Evolutionary conservation across 345 rosid species (phyloP), one percentile per base, ranked within the genome.

Genomic region (Cochlearia excelsa): DNA sequence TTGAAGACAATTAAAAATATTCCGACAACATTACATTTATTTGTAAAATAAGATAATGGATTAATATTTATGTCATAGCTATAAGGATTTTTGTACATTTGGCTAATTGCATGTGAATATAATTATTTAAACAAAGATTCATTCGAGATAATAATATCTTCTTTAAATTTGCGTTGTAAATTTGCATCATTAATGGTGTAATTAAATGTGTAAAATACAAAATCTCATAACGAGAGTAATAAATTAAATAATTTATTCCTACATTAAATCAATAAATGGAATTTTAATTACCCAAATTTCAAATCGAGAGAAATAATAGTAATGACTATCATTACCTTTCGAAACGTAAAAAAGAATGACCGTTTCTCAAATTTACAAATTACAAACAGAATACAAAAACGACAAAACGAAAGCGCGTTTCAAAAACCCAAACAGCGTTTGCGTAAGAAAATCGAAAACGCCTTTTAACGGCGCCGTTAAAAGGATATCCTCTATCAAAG

Each of bases 381-480:
- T n/a, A n/a, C 26, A 51, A 65, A 53, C 45, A 33, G 28, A 64
- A 58, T 39, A 65, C 50, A 44, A 62, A 57, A 50, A 51, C 41
- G 65, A 59, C 23, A 34, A 33, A 57, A 37, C 8, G 6, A 39
- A 43, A 62, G 23, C 63, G 71, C 71, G 71, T 65, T 66, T 59
- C 4, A 29, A 48, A 29, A 48, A 40, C 29, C 44, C 38, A 53
- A 58, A 61, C 61, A 38, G 65, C 69, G 65, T 71, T 59, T 51
- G 30, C 38, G 57, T 11, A 46, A 47, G 33, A 33, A 49, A 69
- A 33, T 33, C 55, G 41, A 33, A 46, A 39, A 71, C 29, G 11
- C 31, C 46, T 60, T 16, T 16, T 59, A 33, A 71, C 77, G 74
- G 70, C 66, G 66, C 65, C 66, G 74, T 63, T 68, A 59, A 28